A percentile compares a stretch with the other conserved stretches of the same genome.
phyloP scores from a whole-genome alignment of 495 filamentous ascomycete genomes.

The Aspergillus saccharolyticus region DNA sequence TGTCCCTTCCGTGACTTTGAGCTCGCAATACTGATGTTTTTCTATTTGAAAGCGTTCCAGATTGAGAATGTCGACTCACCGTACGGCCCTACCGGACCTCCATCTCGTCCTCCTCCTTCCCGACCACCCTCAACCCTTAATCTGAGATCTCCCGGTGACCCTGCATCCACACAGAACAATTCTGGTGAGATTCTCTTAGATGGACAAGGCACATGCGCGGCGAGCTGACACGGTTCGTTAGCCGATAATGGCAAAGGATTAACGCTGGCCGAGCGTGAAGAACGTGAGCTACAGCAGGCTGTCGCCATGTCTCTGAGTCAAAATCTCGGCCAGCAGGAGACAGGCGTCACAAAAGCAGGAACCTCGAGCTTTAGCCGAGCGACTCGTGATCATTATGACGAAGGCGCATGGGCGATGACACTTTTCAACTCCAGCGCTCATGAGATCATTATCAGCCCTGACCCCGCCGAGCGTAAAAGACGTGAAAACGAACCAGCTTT shows the following conservation, averaged over 20 bases:
- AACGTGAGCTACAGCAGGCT: slow-evolving; percentile 55
- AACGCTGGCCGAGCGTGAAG: slow-evolving; percentile 47
- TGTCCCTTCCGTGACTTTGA: background rate
- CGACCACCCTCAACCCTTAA: slow-evolving; percentile 66
- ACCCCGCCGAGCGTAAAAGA: slow-evolving; percentile 57
- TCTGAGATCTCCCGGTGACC: slow-evolving; percentile 20
- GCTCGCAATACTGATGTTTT: background rate
- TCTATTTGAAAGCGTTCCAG: slow-evolving; percentile 45
- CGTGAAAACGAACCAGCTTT: slow-evolving; percentile 60
- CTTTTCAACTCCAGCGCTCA: slow-evolving; percentile 47
- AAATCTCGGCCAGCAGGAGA: slow-evolving; percentile 50
- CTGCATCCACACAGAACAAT: slow-evolving; percentile 16
- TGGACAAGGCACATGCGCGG: background rate
- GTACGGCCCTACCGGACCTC: slow-evolving; percentile 28
- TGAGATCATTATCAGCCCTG: slow-evolving; percentile 58
- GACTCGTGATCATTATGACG: slow-evolving; percentile 65
- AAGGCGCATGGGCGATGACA: slow-evolving; percentile 73
- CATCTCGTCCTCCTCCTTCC: slow-evolving; percentile 47
- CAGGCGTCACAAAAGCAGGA: slow-evolving; percentile 44
- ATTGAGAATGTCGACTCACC: slow-evolving; percentile 51
- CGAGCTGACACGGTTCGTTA: slow-evolving; percentile 16
- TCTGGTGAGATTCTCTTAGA: slow-evolving; percentile 17
- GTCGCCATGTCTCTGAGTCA: slow-evolving; percentile 49
- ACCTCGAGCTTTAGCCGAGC: slow-evolving; percentile 64
- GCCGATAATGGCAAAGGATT: slow-evolving; percentile 41